Evolutionary conservation across 306 rosid species (phyloP), one percentile per base, ranked within the genome.

Genomic region (Boehmeria nivea): DNA sequence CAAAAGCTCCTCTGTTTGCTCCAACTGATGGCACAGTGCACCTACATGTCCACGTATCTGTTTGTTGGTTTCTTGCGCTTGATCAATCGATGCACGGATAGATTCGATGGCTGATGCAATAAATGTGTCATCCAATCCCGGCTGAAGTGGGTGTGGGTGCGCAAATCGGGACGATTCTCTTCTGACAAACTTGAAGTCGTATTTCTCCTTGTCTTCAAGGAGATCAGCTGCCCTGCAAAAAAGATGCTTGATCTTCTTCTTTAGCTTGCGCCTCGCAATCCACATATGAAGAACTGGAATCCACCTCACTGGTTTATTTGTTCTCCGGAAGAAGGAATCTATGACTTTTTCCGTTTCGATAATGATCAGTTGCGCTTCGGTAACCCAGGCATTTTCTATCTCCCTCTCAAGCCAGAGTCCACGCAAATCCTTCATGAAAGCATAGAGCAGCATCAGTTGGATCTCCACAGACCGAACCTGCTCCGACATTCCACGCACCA

Each of bases 351-450:
- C 33, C 8, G 59, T 49, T 40, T 50, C 22, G 0, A 8, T 0
- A 18, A 63, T 14, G 28, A 6, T 18, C 20, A 34, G 14, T 10
- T 51, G 11, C 13, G 51, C 61, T 19, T 15, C 54, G 16, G 4
- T 11, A 43, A 43, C 15, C 69, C 69, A 64, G 5, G 53, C 17
- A 17, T 51, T 19, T 15, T 64, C 69, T 6, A 31, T 43, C 20
- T 28, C 51, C 13, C 61, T 64, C 28, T 64, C 69, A 12, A 63
- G 43, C 10, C 19, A 1, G 2, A 64, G 43, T 22, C 6, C 5
- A 3, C 33, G 52, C 15, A 64, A 8, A 31, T 52, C 69, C 31
- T n/a, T 31, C 45, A 28, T 27, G 52, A 64, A 64, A 28, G 44
- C 34, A 20, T 28, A 19, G 15, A 64, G 54, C 9, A 64, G 53